Percentiles rank a stretch among this genome's conserved stretches.
Conservation (phyloP, 176 grass and related monocot genomes). For the Juncus effusus region DNA sequence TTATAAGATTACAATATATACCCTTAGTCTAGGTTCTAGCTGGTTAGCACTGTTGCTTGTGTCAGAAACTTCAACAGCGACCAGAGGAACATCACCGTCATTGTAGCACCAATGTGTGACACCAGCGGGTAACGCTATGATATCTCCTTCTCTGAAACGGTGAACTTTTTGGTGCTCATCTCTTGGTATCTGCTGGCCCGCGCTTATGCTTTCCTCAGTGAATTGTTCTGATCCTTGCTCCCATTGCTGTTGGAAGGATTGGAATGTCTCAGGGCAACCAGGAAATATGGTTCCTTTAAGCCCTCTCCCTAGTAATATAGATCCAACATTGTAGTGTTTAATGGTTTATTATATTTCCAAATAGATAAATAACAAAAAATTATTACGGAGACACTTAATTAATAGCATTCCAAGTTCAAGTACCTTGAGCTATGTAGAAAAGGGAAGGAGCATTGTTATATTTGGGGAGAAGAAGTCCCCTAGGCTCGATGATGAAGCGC, state of each 20-base stretch:
- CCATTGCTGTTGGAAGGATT: constrained; percentile 18
- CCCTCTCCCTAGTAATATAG: constrained; percentile 9
- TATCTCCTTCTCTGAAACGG: constrained; percentile 15
- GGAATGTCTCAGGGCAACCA: constrained; percentile 15
- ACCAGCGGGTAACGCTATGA: constrained; percentile 11
- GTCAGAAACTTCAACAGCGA: constrained; percentile 12
- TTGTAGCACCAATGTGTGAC: constrained; percentile 28
- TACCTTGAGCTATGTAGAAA: constrained; percentile 48
- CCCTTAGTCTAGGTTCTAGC: constrained; percentile 15
- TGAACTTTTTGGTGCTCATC: constrained; percentile 41
- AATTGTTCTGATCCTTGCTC: not conserved
- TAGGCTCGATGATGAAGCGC: constrained; percentile 19
- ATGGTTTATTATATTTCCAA: not conserved
- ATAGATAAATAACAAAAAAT: not conserved
- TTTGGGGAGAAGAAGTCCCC: constrained; percentile 39
- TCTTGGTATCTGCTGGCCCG: constrained; percentile 1
- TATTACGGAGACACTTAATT: not conserved
- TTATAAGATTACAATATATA: constrained; percentile 12
- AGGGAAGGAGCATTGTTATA: constrained; percentile 33
- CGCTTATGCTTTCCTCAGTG: constrained; percentile 5
- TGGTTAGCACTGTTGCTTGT: constrained; percentile 11
- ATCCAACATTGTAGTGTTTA: not conserved
- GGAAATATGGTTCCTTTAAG: constrained; percentile 22
- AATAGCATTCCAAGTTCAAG: not conserved
- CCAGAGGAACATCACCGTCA: constrained; percentile 9